phyloP scores from a whole-genome alignment of 208 protist species.

The Herpetomonas tarakana region DNA sequence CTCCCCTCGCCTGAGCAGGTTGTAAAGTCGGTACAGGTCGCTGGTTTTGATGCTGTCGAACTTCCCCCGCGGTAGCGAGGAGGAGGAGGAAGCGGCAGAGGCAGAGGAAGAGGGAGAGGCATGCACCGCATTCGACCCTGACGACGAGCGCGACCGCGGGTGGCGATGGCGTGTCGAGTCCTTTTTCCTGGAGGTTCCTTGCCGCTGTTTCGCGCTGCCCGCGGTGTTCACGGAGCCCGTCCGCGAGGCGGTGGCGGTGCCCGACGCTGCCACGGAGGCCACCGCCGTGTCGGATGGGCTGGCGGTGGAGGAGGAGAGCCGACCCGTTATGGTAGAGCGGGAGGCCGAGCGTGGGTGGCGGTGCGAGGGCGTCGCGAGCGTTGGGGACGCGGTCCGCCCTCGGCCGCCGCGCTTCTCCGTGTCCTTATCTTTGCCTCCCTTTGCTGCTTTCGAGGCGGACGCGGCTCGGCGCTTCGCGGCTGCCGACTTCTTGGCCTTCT shows the following conservation, averaged over 20 bases:
- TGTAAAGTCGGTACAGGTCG: slow-evolving; percentile 19
- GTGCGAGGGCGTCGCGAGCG: no score
- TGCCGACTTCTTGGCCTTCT: no score
- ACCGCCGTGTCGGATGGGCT: not conserved
- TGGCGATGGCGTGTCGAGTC: no score
- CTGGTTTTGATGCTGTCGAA: slow-evolving; percentile 13
- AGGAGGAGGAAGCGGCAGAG: not conserved
- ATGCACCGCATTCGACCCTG: no score
- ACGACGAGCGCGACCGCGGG: no score
- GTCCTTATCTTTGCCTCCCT: not conserved
- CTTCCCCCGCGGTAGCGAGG: no score
- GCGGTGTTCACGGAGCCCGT: not conserved
- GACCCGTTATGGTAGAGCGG: not conserved
- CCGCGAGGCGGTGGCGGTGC: not conserved
- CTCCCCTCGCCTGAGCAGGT: slow-evolving; percentile 11
- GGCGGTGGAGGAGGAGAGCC: not conserved
- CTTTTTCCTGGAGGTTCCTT: no score
- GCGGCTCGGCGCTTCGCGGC: no score
- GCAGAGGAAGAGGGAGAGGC: slow-evolving; percentile 2
- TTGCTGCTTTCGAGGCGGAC: not conserved
- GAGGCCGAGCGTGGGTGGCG: not conserved
- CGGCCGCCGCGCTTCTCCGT: slow-evolving; percentile 1
- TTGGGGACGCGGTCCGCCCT: no score
- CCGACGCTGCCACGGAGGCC: no score
- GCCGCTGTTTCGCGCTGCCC: no score